Conservation (phyloP, 345 rosid species). For the Excoecaria cochinchinensis region DNA sequence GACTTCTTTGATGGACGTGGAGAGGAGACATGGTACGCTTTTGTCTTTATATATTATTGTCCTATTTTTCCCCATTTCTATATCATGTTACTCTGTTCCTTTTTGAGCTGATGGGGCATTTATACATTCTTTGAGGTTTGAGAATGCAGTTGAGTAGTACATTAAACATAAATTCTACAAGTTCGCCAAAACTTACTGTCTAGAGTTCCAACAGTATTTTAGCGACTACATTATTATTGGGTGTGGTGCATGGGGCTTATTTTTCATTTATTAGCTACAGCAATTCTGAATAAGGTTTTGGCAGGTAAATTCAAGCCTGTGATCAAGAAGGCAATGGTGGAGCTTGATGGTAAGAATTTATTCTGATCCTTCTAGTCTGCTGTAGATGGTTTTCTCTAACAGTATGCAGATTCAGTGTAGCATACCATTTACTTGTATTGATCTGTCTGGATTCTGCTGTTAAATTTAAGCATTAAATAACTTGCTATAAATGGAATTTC, state of each 20-base stretch:
- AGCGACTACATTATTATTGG: too few relatives aligned
- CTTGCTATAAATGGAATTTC: constrained; percentile 14
- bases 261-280: not conserved
- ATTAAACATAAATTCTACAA: not conserved
- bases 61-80: not conserved
- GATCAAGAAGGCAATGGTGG: constrained; percentile 99
- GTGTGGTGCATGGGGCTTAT: too few relatives aligned
- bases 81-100: not conserved
- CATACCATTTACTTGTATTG: not conserved
- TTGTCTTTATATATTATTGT: not conserved
- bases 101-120: not conserved
- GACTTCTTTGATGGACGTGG: constrained; percentile 94
- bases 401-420: not conserved
- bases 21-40: constrained; percentile 88
- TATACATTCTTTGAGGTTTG: not conserved
- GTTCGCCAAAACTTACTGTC: not conserved
- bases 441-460: constrained; percentile 1
- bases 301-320: constrained; percentile 95
- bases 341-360: constrained; percentile 68
- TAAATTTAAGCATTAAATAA: not conserved
- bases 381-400: not conserved
- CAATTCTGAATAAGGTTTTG: not conserved
- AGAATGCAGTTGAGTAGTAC: not conserved
- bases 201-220: not conserved
- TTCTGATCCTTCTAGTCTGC: not conserved